Percentiles rank a stretch among this genome's conserved stretches.
Conservation (phyloP, 164 flowering plant species). For the Magnolia officinalis region DNA sequence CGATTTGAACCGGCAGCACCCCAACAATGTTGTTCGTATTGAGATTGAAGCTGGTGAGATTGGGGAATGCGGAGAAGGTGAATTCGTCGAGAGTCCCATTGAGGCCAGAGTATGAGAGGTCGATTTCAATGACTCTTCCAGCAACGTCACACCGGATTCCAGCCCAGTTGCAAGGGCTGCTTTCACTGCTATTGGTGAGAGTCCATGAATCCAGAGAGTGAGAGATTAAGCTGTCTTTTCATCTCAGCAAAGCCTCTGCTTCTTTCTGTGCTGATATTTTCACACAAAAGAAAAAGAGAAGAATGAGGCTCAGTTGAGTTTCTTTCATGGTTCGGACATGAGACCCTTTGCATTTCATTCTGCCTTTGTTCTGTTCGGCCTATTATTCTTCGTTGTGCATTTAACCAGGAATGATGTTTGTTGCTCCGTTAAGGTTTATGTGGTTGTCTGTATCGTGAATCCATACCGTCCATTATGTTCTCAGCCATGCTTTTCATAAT, state of each 20-base stretch:
- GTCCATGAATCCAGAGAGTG: constrained; percentile 25
- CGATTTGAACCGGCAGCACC: constrained; percentile 2
- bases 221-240: constrained; percentile 25
- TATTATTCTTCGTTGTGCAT: background rate
- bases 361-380: background rate
- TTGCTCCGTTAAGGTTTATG: too few relatives aligned
- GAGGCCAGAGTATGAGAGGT: constrained; percentile 8
- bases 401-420: too few relatives aligned
- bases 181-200: background rate
- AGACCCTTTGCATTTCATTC: background rate
- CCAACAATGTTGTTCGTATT: constrained; percentile 2
- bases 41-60: constrained; percentile 7
- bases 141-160: constrained; percentile 9
- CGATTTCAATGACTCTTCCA: constrained; percentile 5
- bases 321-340: background rate
- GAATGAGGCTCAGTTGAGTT: background rate
- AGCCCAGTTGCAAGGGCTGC: constrained; percentile 14
- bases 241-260: constrained; percentile 22
- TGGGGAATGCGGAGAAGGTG: constrained; percentile 12
- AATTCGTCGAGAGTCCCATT: constrained; percentile 7
- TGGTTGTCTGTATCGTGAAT: too few relatives aligned
- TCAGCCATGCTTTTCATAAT: too few relatives aligned
- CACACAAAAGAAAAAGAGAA: background rate
- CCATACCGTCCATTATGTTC: too few relatives aligned
- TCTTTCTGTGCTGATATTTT: constrained; percentile 14